Evolutionary conservation across 441 rosid genomes (phyloP), one percentile per base, ranked within the genome.

Genomic region (Erodium texanum): DNA sequence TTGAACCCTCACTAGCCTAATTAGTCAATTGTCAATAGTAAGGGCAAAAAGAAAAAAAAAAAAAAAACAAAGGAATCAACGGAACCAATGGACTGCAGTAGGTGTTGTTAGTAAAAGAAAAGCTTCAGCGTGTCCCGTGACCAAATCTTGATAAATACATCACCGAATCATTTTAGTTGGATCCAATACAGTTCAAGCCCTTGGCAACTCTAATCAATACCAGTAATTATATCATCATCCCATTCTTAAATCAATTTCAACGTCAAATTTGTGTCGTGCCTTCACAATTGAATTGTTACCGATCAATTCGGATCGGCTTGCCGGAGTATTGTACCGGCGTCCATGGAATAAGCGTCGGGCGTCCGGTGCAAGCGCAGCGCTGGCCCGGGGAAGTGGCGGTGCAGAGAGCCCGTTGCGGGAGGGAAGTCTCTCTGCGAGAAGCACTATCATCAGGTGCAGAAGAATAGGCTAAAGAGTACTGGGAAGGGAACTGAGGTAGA

Each of bases 311-410:
- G 59, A 52, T 52, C 58, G 58, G 58, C n/a, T 50, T 20, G n/a
- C 58, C 59, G 59, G 59, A 6, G 16, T 19, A 27, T 34, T 34
- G 9, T 10, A 34, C 38, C 38, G 38, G 38, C 38, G 38, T 34
- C 38, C 38, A 56, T 56, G 62, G 62, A 56, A 18, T 56, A 24
- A 56, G 24, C 24, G 24, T 10, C 62, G 62, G 62, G 20, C 23
- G 22, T 20, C 62, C 62, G 62, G 62, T 56, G 62, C 62, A 56
- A 56, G 62, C 62, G 62, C 20, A 56, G 24, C 23, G 24, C 62
- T 19, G 62, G 62, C 15, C 62, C 7, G 24, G 62, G 24, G 62
- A 56, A 18, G 59, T 16, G 22, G 59, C 59, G 59, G 59, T 18
- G 59, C 59, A 52, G 59, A 22, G 59, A 52, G 22, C 59, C 59